Conservation (phyloP, 192 early-diverging fungal species). For the Backusella tuberculispora region DNA sequence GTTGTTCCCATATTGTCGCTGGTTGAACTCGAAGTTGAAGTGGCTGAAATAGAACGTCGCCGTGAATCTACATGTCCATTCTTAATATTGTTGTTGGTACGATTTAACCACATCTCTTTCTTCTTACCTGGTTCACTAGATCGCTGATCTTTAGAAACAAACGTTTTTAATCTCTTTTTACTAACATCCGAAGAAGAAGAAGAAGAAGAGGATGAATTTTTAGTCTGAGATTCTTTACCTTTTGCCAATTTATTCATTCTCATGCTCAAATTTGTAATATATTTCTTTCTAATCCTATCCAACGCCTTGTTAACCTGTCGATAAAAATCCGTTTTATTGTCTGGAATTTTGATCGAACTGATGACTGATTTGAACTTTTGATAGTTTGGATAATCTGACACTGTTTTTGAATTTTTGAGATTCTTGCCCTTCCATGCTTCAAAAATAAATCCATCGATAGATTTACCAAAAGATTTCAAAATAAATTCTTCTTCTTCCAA, state of each 20-base stretch:
- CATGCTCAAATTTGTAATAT: not conserved
- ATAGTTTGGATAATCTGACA: not conserved
- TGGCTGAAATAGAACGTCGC: not conserved
- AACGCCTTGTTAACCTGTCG: not conserved
- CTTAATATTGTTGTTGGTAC: not conserved
- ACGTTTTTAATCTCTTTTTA: constrained; percentile 5
- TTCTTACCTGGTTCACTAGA: not conserved
- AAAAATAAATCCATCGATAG: not conserved
- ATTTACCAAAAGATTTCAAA: not conserved
- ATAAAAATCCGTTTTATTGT: not conserved
- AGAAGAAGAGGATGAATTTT: not conserved
- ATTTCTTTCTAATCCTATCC: not conserved
- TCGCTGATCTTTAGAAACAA: not conserved
- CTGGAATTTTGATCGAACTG: not conserved
- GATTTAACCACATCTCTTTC: not conserved
- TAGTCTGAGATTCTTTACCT: not conserved
- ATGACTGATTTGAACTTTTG: not conserved
- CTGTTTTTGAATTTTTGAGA: not conserved
- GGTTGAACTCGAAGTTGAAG: not conserved
- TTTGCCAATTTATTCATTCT: not conserved
- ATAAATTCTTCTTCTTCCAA: not conserved
- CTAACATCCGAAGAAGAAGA: not conserved
- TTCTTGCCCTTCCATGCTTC: not conserved
- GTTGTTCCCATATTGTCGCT: not conserved
- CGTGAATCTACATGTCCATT: not conserved